Evolutionary conservation across 2,329 filamentous ascomycete genomes (phyloP), one percentile per base, ranked within the genome.

Genomic region (Pseudocercospora pini-densiflorae): DNA sequence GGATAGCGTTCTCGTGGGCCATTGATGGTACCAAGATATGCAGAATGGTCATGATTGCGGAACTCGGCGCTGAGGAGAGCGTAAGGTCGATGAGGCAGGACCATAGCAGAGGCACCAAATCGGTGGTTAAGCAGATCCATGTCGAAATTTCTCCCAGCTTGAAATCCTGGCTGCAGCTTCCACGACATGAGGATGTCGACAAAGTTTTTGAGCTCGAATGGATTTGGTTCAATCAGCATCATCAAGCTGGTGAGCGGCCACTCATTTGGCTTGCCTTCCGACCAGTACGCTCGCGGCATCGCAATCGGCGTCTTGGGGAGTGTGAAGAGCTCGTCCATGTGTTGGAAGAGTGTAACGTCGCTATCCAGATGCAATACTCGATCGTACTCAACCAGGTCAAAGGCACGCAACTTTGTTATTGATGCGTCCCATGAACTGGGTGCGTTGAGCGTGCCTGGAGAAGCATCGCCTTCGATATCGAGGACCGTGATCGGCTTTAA

Each of bases 261-360:
- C 23, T 67, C 63, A 21, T 59, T 63, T 12, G 67, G 65, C n/a
- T 70, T 68, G 0, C 85, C 85, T 5, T 86, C 81, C 1, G 88
- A 80, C 90, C 90, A 92, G 76, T 92, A 92, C 8, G 90, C 90
- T 33, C 88, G 86, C 1, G 90, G 89, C 85, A 92, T 89, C 2
- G 89, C 89, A 3, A 90, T 84, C 9, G 69, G 68, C 3, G 70
- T 83, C 1, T 80, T 75, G 0, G 90, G 90, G 1, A 90, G 81
- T 29, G 90, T 84, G 78, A 93, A 93, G 0, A 92, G 82, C 62
- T 92, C 89, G 71, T 93, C 90, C 82, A 92, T 85, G 23, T 82
- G 78, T 66, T 88, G 81, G 10, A 90, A 82, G 2, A 92, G 79
- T 1, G 86, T 86, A 23, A 87, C 82, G 73, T 92, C 90, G 8